Percentiles rank a stretch among this genome's conserved stretches.
Evolutionary conservation across 257 asterid genomes (phyloP).

Genomic region (Solanum habrochaites): DNA sequence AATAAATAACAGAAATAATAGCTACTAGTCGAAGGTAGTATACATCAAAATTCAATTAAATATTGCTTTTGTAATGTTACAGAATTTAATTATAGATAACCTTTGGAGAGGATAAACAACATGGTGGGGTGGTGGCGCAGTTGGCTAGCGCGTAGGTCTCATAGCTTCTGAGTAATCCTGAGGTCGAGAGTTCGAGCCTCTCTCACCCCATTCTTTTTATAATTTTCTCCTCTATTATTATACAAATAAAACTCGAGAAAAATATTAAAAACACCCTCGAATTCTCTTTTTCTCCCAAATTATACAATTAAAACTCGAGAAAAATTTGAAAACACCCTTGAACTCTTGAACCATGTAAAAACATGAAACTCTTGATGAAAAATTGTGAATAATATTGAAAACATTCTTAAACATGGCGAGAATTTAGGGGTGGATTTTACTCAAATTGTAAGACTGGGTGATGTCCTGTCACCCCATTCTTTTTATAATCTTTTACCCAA

Average conservation of each 20-base stretch:
- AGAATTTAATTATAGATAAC: fast-evolving
- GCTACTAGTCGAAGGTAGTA: not conserved
- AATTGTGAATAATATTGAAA: too few relatives aligned
- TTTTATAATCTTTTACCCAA: not conserved
- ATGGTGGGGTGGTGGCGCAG: slow-evolving; percentile 94
- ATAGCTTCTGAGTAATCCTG: slow-evolving; percentile 82
- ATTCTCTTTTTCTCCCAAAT: too few relatives aligned
- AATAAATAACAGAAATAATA: not conserved
- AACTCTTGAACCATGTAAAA: too few relatives aligned
- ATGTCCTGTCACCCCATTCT: slow-evolving; percentile 52
- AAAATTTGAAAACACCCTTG: too few relatives aligned
- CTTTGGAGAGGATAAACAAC: fast-evolving
- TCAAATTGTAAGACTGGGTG: too few relatives aligned
- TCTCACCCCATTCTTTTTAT: slow-evolving; percentile 42
- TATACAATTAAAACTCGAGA: too few relatives aligned
- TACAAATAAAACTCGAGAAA: too few relatives aligned
- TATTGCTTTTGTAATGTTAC: not conserved
- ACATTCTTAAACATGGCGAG: too few relatives aligned
- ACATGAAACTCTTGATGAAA: too few relatives aligned
- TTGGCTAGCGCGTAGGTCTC: slow-evolving; percentile 99
- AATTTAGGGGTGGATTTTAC: too few relatives aligned
- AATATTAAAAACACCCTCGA: too few relatives aligned
- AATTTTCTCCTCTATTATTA: too few relatives aligned
- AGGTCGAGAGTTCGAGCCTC: slow-evolving; percentile 98
- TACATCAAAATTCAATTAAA: not conserved